A percentile compares a stretch with the other conserved stretches of the same genome.
Evolutionary conservation across 495 filamentous ascomycete genomes (phyloP).

Genomic region (Umbilicaria muhlenbergii): DNA sequence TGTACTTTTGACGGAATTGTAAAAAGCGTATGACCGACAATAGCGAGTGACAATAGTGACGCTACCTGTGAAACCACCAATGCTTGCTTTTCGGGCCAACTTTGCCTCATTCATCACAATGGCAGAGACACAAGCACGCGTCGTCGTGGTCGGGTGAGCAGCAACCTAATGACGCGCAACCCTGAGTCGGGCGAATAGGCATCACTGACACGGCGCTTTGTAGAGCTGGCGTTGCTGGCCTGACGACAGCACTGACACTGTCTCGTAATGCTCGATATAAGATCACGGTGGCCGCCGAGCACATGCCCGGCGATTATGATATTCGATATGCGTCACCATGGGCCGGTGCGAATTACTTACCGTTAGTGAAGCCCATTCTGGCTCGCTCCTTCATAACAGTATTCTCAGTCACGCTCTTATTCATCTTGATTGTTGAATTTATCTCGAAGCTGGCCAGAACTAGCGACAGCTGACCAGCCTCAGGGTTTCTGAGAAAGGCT

Average conservation of each 20-base stretch:
- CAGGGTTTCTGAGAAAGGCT: slow-evolving; percentile 38
- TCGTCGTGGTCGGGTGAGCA: slow-evolving; percentile 15
- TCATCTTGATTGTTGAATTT: not conserved
- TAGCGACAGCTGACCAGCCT: not conserved
- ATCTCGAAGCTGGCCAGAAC: slow-evolving; percentile 1
- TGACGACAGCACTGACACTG: slow-evolving; percentile 80
- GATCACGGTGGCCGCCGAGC: slow-evolving; percentile 78
- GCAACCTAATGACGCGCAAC: not conserved
- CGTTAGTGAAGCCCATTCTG: slow-evolving; percentile 33
- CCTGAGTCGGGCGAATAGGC: not conserved
- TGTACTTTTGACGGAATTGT: not conserved
- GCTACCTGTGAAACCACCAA: too few species aligned
- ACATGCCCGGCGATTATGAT: slow-evolving; percentile 98
- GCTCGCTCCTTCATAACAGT: not conserved
- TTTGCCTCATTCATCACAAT: not conserved
- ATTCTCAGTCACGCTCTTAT: not conserved
- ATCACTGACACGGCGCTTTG: not conserved
- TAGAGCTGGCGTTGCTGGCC: slow-evolving; percentile 80
- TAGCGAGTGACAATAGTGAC: too few species aligned
- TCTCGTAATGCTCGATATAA: slow-evolving; percentile 50
- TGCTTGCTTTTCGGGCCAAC: too few species aligned
- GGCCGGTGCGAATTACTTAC: slow-evolving; percentile 86
- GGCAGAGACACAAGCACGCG: slow-evolving; percentile 3
- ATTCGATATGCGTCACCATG: slow-evolving; percentile 92
- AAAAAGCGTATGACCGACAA: too few species aligned